Evolutionary conservation across 2,329 filamentous ascomycete genomes (phyloP).

Genomic region (Penicillium frequentans): DNA sequence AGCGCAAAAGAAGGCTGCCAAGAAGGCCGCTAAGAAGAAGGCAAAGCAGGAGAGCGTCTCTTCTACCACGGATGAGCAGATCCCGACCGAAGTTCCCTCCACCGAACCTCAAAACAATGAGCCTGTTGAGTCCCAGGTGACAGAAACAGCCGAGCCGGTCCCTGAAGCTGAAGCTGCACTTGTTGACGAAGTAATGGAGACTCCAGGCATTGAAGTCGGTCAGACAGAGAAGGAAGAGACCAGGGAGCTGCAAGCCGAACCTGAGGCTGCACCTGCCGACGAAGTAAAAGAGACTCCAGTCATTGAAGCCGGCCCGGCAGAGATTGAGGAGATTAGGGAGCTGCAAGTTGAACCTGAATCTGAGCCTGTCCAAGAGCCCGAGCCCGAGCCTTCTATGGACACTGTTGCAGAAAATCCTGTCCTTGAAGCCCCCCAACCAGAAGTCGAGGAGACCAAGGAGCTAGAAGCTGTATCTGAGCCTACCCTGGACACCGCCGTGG

Average conservation of each 20-base stretch:
- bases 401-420: not conserved
- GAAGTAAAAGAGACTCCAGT: not conserved
- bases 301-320: not conserved
- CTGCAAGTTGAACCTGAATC: not conserved
- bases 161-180: not conserved
- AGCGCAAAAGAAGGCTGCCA: constrained; percentile 35
- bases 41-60: constrained; percentile 16
- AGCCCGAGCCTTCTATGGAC: not conserved
- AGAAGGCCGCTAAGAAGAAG: constrained; percentile 36
- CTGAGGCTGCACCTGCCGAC: not conserved
- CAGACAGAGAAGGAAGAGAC: not conserved
- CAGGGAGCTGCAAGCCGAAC: not conserved
- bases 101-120: not conserved
- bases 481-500: not conserved
- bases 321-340: constrained; percentile 1
- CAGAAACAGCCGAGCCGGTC: not conserved
- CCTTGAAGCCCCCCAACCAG: not conserved
- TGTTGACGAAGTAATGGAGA: not conserved
- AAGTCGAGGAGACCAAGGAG: constrained; percentile 1
- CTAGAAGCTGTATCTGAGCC: not conserved
- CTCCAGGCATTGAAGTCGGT: not conserved
- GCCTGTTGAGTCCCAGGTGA: not conserved
- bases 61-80: constrained; percentile 13
- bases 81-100: constrained; percentile 3
- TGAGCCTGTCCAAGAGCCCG: not conserved